phyloP scores from a whole-genome alignment of 305 asterid species.

The Andrographis paniculata region DNA sequence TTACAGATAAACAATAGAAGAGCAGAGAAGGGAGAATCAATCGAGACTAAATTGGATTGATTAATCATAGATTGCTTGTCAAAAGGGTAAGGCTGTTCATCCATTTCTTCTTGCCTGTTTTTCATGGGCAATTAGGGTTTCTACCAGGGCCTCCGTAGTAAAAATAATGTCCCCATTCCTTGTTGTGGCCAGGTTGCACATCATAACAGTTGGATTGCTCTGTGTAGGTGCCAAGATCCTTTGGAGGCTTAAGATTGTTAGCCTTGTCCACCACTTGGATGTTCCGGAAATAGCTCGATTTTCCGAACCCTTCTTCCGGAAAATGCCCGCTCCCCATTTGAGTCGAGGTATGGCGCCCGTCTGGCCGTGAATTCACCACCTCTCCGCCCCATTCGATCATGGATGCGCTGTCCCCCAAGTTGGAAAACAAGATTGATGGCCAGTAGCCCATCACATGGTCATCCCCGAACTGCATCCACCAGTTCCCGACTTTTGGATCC shows the following conservation, averaged over 20 bases:
- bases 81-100: too few relatives aligned
- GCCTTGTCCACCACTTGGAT: slow-evolving; percentile 76
- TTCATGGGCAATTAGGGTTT: slow-evolving; percentile 53
- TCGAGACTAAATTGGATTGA: neutral
- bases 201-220: slow-evolving; percentile 74
- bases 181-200: slow-evolving; percentile 53
- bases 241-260: slow-evolving; percentile 67
- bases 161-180: slow-evolving; percentile 72
- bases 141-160: slow-evolving; percentile 91
- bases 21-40: neutral
- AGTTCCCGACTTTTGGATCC: slow-evolving; percentile 80
- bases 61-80: too few relatives aligned
- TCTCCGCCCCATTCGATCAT: slow-evolving; percentile 92
- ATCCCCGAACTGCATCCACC: slow-evolving; percentile 92
- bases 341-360: slow-evolving; percentile 70
- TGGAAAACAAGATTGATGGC: slow-evolving; percentile 77
- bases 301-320: slow-evolving; percentile 83
- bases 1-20: slow-evolving; percentile 15
- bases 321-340: slow-evolving; percentile 87
- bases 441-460: slow-evolving; percentile 70
- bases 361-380: slow-evolving; percentile 59
- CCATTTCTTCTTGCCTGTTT: too few relatives aligned
- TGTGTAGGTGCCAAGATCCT: slow-evolving; percentile 52
- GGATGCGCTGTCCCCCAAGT: slow-evolving; percentile 62
- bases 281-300: slow-evolving; percentile 73